phyloP scores from a whole-genome alignment of 2,329 filamentous ascomycete genomes.

The Aspergillus hiratsukae region DNA sequence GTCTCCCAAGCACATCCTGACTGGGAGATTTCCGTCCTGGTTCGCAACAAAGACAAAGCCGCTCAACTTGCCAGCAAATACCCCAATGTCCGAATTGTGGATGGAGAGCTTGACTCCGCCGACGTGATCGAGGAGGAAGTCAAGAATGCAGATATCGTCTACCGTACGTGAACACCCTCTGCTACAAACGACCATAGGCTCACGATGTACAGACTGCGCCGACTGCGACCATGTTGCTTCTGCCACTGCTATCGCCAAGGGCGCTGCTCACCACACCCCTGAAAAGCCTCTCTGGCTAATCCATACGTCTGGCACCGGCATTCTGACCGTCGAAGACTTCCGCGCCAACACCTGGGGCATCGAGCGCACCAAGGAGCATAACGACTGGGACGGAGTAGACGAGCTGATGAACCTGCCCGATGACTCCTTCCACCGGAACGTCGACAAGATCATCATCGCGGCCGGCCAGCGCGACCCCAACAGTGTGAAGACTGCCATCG shows the following conservation, averaged over 20 bases:
- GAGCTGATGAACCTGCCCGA: conserved; percentile 40
- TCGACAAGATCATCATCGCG: conserved; percentile 38
- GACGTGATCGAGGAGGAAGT: conserved; percentile 41
- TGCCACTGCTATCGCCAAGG: conserved; percentile 39
- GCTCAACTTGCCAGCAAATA: conserved; percentile 36
- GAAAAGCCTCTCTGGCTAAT: conserved; percentile 39
- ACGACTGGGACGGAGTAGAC: conserved; percentile 43
- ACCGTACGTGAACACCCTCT: conserved; percentile 30
- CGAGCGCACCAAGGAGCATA: conserved; percentile 40
- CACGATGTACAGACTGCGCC: conserved; percentile 31
- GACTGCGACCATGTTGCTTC: conserved; percentile 42
- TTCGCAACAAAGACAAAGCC: conserved; percentile 43
- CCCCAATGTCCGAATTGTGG: conserved; percentile 39
- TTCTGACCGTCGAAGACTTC: conserved; percentile 41
- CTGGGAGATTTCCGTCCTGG: conserved; percentile 42
- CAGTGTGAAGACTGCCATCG: conserved; percentile 34
- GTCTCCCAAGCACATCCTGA: conserved; percentile 45
- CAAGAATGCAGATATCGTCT: conserved; percentile 45
- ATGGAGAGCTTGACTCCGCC: conserved; percentile 40
- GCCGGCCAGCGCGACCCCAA: conserved; percentile 21
- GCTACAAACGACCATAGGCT: not conserved
- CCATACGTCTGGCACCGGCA: conserved; percentile 44
- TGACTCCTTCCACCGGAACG: conserved; percentile 37
- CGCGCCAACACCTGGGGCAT: conserved; percentile 37
- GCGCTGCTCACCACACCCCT: conserved; percentile 31